A percentile compares a stretch with the other conserved stretches of the same genome.
Conservation (phyloP, 306 rosid genomes). For the Cucumis cinereus region DNA sequence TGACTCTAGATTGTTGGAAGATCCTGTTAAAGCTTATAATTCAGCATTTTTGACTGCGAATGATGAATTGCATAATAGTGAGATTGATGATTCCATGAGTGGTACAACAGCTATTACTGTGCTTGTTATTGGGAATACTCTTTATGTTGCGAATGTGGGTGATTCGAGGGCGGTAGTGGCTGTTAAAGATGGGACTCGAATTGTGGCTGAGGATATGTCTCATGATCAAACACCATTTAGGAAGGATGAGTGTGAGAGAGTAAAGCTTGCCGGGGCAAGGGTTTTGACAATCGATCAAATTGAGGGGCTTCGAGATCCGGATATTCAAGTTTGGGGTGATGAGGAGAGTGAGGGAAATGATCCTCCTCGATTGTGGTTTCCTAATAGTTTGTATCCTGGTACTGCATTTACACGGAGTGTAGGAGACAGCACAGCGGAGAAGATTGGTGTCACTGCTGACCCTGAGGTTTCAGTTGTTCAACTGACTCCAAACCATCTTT, state of each 20-base stretch:
- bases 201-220: conserved; percentile 74
- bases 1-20: conserved; percentile 47
- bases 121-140: conserved; percentile 58
- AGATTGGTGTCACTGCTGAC: conserved; percentile 73
- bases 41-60: conserved; percentile 55
- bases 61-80: conserved; percentile 43
- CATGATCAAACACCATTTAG: conserved; percentile 90
- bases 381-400: conserved; percentile 66
- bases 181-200: conserved; percentile 60
- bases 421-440: conserved; percentile 79
- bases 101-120: conserved; percentile 93
- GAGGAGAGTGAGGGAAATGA: conserved; percentile 76
- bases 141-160: conserved; percentile 89
- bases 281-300: conserved; percentile 86
- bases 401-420: conserved; percentile 97
- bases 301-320: conserved; percentile 84
- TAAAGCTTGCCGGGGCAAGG: conserved; percentile 79
- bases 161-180: conserved; percentile 89
- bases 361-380: conserved; percentile 96
- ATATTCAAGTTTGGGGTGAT: conserved; percentile 75
- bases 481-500: conserved; percentile 67
- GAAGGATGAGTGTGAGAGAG: conserved; percentile 84
- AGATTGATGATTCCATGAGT: conserved; percentile 84
- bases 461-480: conserved; percentile 67
- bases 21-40: conserved; percentile 62